Conservation (phyloP, 176 grass and related monocot species). For the Hyparrhenia diplandra region DNA sequence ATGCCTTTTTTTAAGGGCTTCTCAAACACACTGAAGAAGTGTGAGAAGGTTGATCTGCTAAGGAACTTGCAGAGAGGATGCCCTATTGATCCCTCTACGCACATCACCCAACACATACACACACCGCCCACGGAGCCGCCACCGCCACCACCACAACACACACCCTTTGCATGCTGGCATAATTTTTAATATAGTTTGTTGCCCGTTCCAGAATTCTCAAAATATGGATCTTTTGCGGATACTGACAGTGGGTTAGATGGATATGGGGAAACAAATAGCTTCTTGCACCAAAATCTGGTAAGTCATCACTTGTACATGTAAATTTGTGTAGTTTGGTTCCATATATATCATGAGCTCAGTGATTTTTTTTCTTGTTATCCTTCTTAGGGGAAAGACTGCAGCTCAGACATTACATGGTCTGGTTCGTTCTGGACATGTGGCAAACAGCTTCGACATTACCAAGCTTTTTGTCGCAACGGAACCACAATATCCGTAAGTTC, state of each 20-base stretch:
- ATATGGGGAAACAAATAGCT: slow-evolving; percentile 42
- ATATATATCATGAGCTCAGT: slow-evolving; percentile 21
- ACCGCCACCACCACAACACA: neutral
- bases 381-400: slow-evolving; percentile 55
- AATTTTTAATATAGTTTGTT: neutral
- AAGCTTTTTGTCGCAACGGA: slow-evolving; percentile 76
- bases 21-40: too few relatives aligned
- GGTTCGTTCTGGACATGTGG: slow-evolving; percentile 87
- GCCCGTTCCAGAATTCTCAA: slow-evolving; percentile 40
- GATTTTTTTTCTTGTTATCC: neutral
- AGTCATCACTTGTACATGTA: slow-evolving; percentile 23
- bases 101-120: neutral
- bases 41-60: neutral
- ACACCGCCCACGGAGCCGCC: neutral
- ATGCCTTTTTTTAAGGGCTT: neutral
- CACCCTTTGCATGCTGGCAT: neutral
- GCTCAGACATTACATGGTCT: slow-evolving; percentile 90
- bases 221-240: slow-evolving; percentile 25
- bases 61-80: neutral
- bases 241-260: slow-evolving; percentile 42
- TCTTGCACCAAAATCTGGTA: slow-evolving; percentile 53
- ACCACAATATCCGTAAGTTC: slow-evolving; percentile 77
- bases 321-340: neutral
- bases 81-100: neutral
- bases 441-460: slow-evolving; percentile 86